These are phyloP conservation scores for Russula lepida DNA, from an alignment of 768 basidiomycete genomes.

Conservation along the genomic window DNA sequence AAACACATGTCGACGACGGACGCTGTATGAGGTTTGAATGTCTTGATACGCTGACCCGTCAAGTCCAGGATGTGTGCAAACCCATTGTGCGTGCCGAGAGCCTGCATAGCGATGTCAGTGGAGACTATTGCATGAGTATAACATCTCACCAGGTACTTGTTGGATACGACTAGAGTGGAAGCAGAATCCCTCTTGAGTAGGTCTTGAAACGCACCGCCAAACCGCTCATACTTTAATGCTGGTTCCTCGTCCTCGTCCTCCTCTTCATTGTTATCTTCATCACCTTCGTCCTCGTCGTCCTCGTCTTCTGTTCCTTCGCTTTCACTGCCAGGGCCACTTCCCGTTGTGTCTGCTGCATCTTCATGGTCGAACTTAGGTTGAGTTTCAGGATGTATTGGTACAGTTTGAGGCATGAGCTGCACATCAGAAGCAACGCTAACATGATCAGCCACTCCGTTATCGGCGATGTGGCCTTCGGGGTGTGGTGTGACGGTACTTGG, in stretches of 20 bases:
- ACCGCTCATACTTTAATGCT: constrained; percentile 81
- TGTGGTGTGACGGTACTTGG: not conserved
- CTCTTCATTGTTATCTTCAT: constrained; percentile 30
- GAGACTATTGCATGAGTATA: not conserved
- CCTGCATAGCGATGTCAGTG: constrained; percentile 38
- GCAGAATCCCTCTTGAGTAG: constrained; percentile 85
- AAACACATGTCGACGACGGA: constrained; percentile 80
- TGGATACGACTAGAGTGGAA: constrained; percentile 70
- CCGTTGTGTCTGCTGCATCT: not conserved
- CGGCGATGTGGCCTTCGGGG: not conserved
- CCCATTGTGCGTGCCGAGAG: constrained; percentile 88
- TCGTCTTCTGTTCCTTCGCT: constrained; percentile 5
- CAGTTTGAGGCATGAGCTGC: not conserved
- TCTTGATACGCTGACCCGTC: constrained; percentile 74
- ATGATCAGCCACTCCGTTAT: not conserved
- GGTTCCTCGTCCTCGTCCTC: constrained; percentile 63
- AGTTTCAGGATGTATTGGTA: not conserved
- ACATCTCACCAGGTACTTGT: constrained; percentile 56
- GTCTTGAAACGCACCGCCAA: constrained; percentile 63
- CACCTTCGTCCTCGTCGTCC: constrained; percentile 19
- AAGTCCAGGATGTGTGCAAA: constrained; percentile 81
- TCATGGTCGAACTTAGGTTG: not conserved
- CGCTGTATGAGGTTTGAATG: constrained; percentile 84
- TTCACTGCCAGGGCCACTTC: constrained; percentile 22
- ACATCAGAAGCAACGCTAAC: not conserved